phyloP scores from a whole-genome alignment of 2,329 filamentous ascomycete genomes.

The Colletotrichum nymphaeae region DNA sequence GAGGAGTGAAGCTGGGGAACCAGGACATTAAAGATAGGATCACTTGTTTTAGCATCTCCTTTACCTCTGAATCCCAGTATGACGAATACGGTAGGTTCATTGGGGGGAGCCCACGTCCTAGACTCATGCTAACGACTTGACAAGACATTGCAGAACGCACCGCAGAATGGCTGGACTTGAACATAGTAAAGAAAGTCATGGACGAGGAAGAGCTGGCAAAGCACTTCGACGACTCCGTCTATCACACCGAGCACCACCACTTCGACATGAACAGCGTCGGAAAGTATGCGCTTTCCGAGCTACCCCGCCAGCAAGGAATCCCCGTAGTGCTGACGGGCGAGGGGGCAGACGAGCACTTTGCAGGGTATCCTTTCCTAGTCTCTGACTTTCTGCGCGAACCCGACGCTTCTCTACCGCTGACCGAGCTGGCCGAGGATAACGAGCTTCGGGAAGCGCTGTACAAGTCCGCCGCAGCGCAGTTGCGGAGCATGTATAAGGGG shows the following conservation, averaged over 20 bases:
- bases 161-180: constrained; percentile 45
- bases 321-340: constrained; percentile 66
- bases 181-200: constrained; percentile 39
- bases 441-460: constrained; percentile 15
- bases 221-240: constrained; percentile 43
- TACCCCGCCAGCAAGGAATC: constrained; percentile 56
- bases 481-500: not conserved
- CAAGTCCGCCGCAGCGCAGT: not conserved
- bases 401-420: constrained; percentile 49
- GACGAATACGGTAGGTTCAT: constrained; percentile 57
- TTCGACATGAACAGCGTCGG: constrained; percentile 64
- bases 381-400: constrained; percentile 60
- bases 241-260: constrained; percentile 45
- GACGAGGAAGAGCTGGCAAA: constrained; percentile 42
- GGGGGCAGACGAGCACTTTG: constrained; percentile 65
- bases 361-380: constrained; percentile 59
- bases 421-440: constrained; percentile 39
- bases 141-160: constrained; percentile 44
- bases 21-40: constrained; percentile 37
- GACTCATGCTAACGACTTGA: not conserved
- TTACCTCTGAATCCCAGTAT: constrained; percentile 57
- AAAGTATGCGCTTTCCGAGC: constrained; percentile 59
- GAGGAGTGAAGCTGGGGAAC: constrained; percentile 57
- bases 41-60: constrained; percentile 61
- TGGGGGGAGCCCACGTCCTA: not conserved